Evolutionary conservation across 1,284 basidiomycete genomes (phyloP).

Genomic region (Microbotryum saponariae): DNA sequence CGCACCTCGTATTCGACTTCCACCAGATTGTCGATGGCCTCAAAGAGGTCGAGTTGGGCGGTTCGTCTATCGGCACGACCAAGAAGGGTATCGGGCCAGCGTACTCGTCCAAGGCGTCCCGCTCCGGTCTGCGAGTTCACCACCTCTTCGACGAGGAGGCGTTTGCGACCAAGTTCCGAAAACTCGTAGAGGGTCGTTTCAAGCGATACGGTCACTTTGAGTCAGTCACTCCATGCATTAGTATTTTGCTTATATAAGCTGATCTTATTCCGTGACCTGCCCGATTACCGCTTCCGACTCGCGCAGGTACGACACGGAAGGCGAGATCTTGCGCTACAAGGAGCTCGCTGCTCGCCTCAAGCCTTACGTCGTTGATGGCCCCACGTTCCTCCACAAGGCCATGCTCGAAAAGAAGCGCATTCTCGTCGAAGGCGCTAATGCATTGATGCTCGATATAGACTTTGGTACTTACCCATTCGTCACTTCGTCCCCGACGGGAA

Average conservation of each 20-base stretch:
- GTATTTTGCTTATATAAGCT: not conserved
- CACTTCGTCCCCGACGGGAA: constrained; percentile 83
- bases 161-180: constrained; percentile 89
- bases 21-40: constrained; percentile 98
- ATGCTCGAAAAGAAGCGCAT: constrained; percentile 64
- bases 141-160: constrained; percentile 81
- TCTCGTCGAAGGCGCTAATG: constrained; percentile 95
- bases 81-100: constrained; percentile 97
- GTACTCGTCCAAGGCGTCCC: constrained; percentile 94
- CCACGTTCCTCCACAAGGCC: constrained; percentile 75
- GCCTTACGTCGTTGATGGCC: constrained; percentile 83
- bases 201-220: constrained; percentile 98
- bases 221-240: constrained; percentile 16
- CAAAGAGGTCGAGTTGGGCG: constrained; percentile 95
- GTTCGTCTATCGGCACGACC: constrained; percentile 90
- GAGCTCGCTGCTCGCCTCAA: constrained; percentile 73
- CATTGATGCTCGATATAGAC: constrained; percentile 95
- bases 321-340: constrained; percentile 87
- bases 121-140: constrained; percentile 90
- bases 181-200: constrained; percentile 90
- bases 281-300: not conserved
- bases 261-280: not conserved
- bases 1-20: constrained; percentile 96
- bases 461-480: constrained; percentile 97
- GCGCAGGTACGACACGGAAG: constrained; percentile 79